Conservation (phyloP, 345 rosid species). For the Mercurialis annua region DNA sequence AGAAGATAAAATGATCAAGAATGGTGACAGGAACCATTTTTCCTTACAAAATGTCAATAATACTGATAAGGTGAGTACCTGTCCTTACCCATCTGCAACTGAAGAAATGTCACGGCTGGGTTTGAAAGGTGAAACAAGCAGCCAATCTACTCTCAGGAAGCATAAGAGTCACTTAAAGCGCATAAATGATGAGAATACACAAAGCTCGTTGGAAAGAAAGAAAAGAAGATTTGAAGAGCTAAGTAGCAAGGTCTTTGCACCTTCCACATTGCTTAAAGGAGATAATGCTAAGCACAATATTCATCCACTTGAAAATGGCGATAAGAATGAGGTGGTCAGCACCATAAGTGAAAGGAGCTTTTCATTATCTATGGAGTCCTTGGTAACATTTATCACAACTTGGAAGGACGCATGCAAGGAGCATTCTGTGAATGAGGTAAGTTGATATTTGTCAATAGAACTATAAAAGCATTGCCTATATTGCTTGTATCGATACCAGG, state of each 20-base stretch:
- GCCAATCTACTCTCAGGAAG: constrained; percentile 20
- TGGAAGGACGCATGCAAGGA: constrained; percentile 84
- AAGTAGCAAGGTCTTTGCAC: constrained; percentile 24
- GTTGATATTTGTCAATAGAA: constrained; percentile 8
- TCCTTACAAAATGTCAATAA: constrained; percentile 25
- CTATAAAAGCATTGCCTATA: not conserved
- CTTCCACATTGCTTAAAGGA: constrained; percentile 36
- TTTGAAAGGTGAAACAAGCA: constrained; percentile 42
- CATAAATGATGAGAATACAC: constrained; percentile 2
- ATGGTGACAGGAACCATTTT: constrained; percentile 14
- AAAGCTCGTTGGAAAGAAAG: constrained; percentile 13
- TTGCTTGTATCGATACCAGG: not conserved
- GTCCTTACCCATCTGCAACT: constrained; percentile 89
- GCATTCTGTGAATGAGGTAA: constrained; percentile 50
- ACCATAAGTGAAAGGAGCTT: constrained; percentile 39
- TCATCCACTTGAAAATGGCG: constrained; percentile 21
- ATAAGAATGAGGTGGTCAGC: constrained; percentile 25
- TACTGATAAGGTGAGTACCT: constrained; percentile 50
- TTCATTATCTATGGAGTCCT: constrained; percentile 40
- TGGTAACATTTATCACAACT: constrained; percentile 60
- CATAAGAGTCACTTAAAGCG: constrained; percentile 22
- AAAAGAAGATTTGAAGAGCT: constrained; percentile 40
- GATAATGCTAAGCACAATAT: not conserved
- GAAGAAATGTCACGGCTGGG: constrained; percentile 82
- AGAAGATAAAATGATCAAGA: constrained; percentile 27